These are phyloP conservation scores for Parastagonospora nodorum DNA, from an alignment of 2,329 filamentous ascomycete species.

Conservation along the genomic window DNA sequence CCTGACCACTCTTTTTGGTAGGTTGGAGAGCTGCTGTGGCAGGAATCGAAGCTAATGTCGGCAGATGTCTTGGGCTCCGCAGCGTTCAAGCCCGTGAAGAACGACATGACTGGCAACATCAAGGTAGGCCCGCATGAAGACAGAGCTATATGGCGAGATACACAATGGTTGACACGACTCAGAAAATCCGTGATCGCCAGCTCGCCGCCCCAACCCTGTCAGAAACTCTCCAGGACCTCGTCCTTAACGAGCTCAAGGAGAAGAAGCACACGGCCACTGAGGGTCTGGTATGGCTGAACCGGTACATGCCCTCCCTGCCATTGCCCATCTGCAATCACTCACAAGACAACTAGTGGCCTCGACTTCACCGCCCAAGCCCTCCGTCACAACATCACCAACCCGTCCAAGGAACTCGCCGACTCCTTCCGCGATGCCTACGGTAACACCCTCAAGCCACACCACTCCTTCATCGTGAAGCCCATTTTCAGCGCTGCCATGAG, in stretches of 20 bases:
- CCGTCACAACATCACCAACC: constrained; percentile 72
- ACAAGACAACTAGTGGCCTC: constrained; percentile 67
- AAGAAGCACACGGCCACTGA: constrained; percentile 90
- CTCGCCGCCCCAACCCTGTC: constrained; percentile 77
- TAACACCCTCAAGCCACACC: constrained; percentile 86
- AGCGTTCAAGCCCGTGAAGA: constrained; percentile 90
- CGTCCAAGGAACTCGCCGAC: constrained; percentile 74
- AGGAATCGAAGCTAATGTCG: neutral
- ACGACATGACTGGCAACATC: constrained; percentile 88
- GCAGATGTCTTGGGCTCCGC: constrained; percentile 66
- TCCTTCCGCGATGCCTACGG: constrained; percentile 89
- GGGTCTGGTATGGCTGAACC: constrained; percentile 86
- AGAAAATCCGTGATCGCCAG: constrained; percentile 91
- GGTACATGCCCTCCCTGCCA: constrained; percentile 59
- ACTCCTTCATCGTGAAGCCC: constrained; percentile 87
- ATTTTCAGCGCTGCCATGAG: constrained; percentile 93
- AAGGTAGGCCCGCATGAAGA: constrained; percentile 62
- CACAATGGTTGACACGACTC: constrained; percentile 4
- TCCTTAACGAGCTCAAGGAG: constrained; percentile 82
- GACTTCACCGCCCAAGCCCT: constrained; percentile 92
- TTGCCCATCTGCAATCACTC: constrained; percentile 1
- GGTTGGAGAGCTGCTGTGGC: constrained; percentile 13
- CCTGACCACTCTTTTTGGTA: constrained; percentile 85
- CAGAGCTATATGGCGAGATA: neutral
- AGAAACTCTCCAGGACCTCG: constrained; percentile 83